A percentile compares a stretch with the other conserved stretches of the same genome.
These are phyloP conservation scores for Fennellomyces sp. DNA, from an alignment of 371 early-diverging fungal genomes.

Conservation along the genomic window DNA sequence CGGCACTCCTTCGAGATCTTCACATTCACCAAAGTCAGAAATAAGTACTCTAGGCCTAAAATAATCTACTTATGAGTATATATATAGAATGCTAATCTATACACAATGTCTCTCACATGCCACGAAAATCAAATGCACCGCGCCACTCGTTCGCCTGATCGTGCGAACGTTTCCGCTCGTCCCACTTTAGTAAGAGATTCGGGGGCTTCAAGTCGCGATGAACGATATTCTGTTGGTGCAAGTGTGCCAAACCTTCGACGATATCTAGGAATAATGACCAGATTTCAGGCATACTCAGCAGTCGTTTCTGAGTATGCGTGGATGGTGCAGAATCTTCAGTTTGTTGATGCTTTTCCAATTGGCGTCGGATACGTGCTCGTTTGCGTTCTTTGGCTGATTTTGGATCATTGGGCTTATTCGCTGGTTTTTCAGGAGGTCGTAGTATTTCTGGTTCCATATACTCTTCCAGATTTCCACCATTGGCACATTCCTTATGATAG, in stretches of 20 bases:
- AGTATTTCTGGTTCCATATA: conserved; percentile 58
- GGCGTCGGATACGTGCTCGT: conserved; percentile 37
- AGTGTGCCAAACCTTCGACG: conserved; percentile 84
- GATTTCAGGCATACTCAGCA: conserved; percentile 72
- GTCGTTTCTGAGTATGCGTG: conserved; percentile 23
- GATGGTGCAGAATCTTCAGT: background rate
- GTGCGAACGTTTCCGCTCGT: conserved; percentile 28
- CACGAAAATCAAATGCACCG: conserved; percentile 21
- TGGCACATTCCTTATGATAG: conserved; percentile 75
- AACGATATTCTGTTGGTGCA: conserved; percentile 81
- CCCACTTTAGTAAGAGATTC: conserved; percentile 83
- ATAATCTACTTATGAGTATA: background rate
- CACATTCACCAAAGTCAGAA: conserved; percentile 97
- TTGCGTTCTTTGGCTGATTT: conserved; percentile 32
- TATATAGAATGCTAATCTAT: background rate
- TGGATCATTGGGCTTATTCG: conserved; percentile 3
- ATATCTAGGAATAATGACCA: conserved; percentile 88
- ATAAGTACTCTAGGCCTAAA: conserved; percentile 81
- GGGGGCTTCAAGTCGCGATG: conserved; percentile 94
- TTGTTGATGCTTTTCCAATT: conserved; percentile 20
- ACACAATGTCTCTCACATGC: too few species aligned
- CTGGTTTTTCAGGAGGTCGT: background rate
- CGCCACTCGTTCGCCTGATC: conserved; percentile 30
- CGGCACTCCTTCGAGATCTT: conserved; percentile 60
- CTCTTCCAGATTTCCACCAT: conserved; percentile 96